phyloP scores from a whole-genome alignment of 345 rosid species.

The Citrus sinensis region DNA sequence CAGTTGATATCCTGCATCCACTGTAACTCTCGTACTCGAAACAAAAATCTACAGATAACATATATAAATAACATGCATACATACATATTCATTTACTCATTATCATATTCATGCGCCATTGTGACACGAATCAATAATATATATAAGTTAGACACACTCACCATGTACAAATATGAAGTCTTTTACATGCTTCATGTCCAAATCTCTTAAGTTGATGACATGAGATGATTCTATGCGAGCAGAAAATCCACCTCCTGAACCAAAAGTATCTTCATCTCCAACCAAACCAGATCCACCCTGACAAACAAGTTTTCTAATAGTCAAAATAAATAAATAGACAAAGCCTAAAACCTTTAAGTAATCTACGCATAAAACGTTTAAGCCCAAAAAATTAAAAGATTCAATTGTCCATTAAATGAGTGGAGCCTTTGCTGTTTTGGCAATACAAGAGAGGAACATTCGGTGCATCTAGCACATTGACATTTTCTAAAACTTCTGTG shows the following conservation, averaged over 20 bases:
- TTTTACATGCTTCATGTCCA: constrained; percentile 87
- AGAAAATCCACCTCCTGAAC: constrained; percentile 65
- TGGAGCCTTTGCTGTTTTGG: background rate
- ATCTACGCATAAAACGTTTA: background rate
- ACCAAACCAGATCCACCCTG: constrained; percentile 86
- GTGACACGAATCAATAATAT: constrained; percentile 1
- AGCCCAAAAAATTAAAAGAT: background rate
- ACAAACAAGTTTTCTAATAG: constrained; percentile 6
- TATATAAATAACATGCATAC: background rate
- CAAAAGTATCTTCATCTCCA: constrained; percentile 78
- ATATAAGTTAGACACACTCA: constrained; percentile 29
- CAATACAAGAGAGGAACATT: background rate
- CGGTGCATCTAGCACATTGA: background rate
- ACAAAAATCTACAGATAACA: background rate
- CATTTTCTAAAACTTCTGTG: background rate
- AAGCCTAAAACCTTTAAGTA: background rate
- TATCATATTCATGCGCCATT: background rate
- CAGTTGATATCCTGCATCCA: background rate
- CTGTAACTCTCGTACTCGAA: background rate
- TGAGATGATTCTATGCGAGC: constrained; percentile 80
- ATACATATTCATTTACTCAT: background rate
- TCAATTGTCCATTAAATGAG: background rate
- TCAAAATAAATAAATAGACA: background rate
- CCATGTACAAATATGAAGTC: constrained; percentile 94
- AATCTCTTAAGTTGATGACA: constrained; percentile 77